Evolutionary conservation across 768 basidiomycete genomes (phyloP), one percentile per base, ranked within the genome.

Genomic region (Russula dissimulans): DNA sequence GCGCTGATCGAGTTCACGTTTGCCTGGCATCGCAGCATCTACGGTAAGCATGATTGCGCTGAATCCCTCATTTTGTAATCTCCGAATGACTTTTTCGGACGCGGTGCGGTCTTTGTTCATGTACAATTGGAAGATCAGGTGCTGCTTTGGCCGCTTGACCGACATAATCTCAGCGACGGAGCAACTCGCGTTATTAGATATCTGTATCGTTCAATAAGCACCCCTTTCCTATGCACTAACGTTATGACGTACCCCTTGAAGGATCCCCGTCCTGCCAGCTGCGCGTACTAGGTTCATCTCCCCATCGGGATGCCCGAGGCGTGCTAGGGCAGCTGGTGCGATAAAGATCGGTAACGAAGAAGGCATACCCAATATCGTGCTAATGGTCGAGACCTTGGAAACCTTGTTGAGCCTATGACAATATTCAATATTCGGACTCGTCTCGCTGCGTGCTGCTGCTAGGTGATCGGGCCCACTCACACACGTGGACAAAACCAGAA

Each of bases 401-500:
- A 71, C 57, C 50, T 70, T 70, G 49, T 67, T 68, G 60, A 72
- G 45, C 15, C 70, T 71, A 36, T 31, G 31, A 49, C 55, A 15
- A 51, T 15, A 36, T 32, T 11, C 29, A n/a, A 29, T 15, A 26
- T 26, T 26, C 22, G 22, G 22, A 26, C 32, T 42, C 34, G 17
- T 51, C 41, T 10, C 22, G 17, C 22, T 34, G 9, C 5, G 17
- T 26, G 22, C 22, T 26, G 22, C 22, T 26, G 22, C 22, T 26
- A 42, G 17, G 22, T 14, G 22, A 45, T 22, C 18, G 36, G 14
- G 47, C 9, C 17, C 14, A 60, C 65, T 50, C 59, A 66, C 67
- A 95, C 75, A 18, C 87, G 84, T 32, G 93, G 93, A 22, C 94
- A 83, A 74, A 97, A 95, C 93, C 93, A 97, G 66, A 95, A 73